Percentiles rank a stretch among this genome's conserved stretches.
These are phyloP conservation scores for Myriosclerotinia curreyana DNA, from an alignment of 2,329 filamentous ascomycete species.

Conservation along the genomic window DNA sequence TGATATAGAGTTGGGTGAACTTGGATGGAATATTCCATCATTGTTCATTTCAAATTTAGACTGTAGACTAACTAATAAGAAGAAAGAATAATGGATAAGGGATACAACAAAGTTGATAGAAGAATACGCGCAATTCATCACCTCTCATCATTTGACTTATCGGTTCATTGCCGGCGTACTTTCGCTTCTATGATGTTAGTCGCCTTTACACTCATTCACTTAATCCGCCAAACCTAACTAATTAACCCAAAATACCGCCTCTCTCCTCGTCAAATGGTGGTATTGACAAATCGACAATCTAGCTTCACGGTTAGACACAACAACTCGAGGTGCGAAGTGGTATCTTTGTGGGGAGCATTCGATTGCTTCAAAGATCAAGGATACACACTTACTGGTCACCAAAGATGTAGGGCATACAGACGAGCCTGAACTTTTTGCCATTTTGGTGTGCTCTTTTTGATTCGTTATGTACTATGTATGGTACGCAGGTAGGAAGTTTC, in stretches of 20 bases:
- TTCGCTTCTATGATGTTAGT: not conserved
- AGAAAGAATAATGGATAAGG: not conserved
- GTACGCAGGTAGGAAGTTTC: not conserved
- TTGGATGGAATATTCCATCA: not conserved
- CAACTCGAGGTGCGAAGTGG: constrained; percentile 9
- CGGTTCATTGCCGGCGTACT: not conserved
- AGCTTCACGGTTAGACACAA: constrained; percentile 6
- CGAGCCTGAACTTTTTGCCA: not conserved
- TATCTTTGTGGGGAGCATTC: constrained; percentile 13
- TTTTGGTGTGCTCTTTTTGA: not conserved
- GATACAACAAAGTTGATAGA: not conserved
- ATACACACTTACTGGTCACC: not conserved
- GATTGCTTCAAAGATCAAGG: constrained; percentile 14
- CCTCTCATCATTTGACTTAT: not conserved
- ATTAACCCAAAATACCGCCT: not conserved
- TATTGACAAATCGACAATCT: constrained; percentile 13
- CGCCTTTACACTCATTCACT: not conserved
- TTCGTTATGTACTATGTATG: not conserved
- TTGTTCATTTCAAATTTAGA: not conserved
- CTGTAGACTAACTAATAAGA: not conserved
- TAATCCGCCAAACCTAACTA: not conserved
- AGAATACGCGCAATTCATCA: not conserved
- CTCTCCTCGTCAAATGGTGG: constrained; percentile 6
- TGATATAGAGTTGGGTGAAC: not conserved
- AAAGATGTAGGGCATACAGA: not conserved